phyloP scores from a whole-genome alignment of 768 basidiomycete species.

The Boletus fagicola region DNA sequence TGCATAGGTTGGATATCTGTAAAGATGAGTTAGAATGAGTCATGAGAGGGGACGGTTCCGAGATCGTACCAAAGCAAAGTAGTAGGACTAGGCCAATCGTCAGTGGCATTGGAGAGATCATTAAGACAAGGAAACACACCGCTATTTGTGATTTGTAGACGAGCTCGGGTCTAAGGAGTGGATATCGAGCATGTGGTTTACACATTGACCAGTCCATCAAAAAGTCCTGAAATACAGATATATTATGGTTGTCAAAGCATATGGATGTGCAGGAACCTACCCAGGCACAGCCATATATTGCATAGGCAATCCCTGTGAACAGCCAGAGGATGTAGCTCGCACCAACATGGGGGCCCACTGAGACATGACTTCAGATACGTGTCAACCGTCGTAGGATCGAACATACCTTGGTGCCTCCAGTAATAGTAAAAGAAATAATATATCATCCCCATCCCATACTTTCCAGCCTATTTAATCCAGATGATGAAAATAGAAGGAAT shows the following conservation, averaged over 20 bases:
- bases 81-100: conserved; percentile 54
- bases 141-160: conserved; percentile 64
- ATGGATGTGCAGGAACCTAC: conserved; percentile 39
- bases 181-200: conserved; percentile 50
- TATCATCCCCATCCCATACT: conserved; percentile 69
- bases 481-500: background rate
- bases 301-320: conserved; percentile 58
- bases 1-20: conserved; percentile 66
- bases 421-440: conserved; percentile 65
- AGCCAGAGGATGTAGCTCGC: conserved; percentile 67
- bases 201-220: conserved; percentile 94
- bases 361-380: background rate
- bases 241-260: background rate
- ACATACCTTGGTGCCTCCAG: conserved; percentile 68
- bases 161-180: conserved; percentile 68
- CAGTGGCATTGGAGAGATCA: background rate
- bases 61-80: conserved; percentile 66
- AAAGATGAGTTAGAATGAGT: background rate
- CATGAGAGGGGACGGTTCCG: no score
- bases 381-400: background rate
- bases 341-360: conserved; percentile 37
- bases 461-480: conserved; percentile 61
- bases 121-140: conserved; percentile 35
- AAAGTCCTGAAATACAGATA: conserved; percentile 57
- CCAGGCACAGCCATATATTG: conserved; percentile 77